Evolutionary conservation across 179 eudicot species (phyloP).

Genomic region (Silene noctiflora): DNA sequence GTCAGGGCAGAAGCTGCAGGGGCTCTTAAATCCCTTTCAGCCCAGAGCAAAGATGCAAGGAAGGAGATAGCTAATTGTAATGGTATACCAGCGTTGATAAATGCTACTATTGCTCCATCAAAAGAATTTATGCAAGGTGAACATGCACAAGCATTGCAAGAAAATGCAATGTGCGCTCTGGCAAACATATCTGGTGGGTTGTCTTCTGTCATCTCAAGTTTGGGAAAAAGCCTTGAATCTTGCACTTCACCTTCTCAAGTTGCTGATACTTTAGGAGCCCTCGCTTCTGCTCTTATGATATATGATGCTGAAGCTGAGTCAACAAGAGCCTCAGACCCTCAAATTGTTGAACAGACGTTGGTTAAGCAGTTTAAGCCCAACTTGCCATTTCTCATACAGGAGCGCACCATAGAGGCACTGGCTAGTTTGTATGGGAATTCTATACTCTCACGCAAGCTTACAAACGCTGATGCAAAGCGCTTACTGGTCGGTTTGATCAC

Average conservation of each 20-base stretch:
- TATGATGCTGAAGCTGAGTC: constrained; percentile 79
- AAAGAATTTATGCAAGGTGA: constrained; percentile 99
- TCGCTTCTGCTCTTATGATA: constrained; percentile 98
- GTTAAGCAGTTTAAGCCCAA: constrained; percentile 75
- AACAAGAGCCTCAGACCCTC: constrained; percentile 72
- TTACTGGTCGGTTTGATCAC: constrained; percentile 95
- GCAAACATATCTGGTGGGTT: constrained; percentile 99
- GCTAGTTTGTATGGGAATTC: constrained; percentile 93
- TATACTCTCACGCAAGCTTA: constrained; percentile 64
- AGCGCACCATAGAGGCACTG: constrained; percentile 94
- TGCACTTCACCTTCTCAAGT: constrained; percentile 84
- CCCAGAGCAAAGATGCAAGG: constrained; percentile 90
- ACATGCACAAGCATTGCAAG: constrained; percentile 94
- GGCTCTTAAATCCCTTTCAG: constrained; percentile 93
- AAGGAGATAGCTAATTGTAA: constrained; percentile 70
- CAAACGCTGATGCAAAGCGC: constrained; percentile 84
- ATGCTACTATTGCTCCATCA: constrained; percentile 99
- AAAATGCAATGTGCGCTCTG: constrained; percentile 98
- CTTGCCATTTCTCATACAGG: constrained; percentile 79
- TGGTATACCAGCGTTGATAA: constrained; percentile 89
- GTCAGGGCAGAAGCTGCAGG: constrained; percentile 98
- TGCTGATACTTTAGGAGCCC: constrained; percentile 96
- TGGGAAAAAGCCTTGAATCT: constrained; percentile 95
- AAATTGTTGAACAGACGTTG: constrained; percentile 72
- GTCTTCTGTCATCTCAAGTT: constrained; percentile 90